Percentiles rank a stretch among this genome's conserved stretches.
phyloP scores from a whole-genome alignment of 106 monocot species.

The Allium sativum region DNA sequence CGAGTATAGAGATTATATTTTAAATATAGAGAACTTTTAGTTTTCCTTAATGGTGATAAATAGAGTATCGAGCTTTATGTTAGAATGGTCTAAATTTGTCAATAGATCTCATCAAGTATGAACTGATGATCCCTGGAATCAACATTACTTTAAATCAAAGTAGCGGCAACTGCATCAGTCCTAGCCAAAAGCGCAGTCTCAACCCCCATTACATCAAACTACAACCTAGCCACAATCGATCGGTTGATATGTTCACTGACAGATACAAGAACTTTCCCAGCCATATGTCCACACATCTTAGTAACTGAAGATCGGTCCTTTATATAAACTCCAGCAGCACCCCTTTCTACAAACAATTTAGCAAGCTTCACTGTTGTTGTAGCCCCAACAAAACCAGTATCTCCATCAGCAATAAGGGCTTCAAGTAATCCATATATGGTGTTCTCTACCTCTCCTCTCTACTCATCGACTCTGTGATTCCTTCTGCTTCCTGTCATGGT shows the following conservation, averaged over 20 bases:
- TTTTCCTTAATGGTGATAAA: too few species aligned
- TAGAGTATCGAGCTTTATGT: too few species aligned
- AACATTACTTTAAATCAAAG: conserved; percentile 76
- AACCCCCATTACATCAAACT: conserved; percentile 92
- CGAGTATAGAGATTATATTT: too few species aligned
- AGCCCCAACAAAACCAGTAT: conserved; percentile 83
- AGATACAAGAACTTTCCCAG: conserved; percentile 78
- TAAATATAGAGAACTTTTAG: too few species aligned
- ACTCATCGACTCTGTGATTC: conserved; percentile 62
- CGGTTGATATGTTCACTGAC: conserved; percentile 75
- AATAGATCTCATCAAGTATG: conserved; percentile 76
- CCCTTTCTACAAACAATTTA: conserved; percentile 94
- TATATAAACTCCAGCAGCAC: conserved; percentile 84
- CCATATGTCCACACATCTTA: conserved; percentile 99
- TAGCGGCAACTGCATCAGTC: conserved; percentile 80
- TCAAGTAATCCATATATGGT: conserved; percentile 72
- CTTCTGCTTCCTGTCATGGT: conserved; percentile 85
- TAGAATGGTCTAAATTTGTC: too few species aligned
- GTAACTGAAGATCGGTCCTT: conserved; percentile 88
- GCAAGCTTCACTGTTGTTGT: conserved; percentile 95
- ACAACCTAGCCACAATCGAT: conserved; percentile 71
- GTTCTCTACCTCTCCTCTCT: conserved; percentile 44
- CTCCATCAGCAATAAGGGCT: conserved; percentile 86
- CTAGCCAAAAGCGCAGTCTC: conserved; percentile 79
- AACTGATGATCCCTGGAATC: conserved; percentile 88